Percentiles rank a stretch among this genome's conserved stretches.
Conservation (phyloP, 345 rosid species). For the Psidium guajava region DNA sequence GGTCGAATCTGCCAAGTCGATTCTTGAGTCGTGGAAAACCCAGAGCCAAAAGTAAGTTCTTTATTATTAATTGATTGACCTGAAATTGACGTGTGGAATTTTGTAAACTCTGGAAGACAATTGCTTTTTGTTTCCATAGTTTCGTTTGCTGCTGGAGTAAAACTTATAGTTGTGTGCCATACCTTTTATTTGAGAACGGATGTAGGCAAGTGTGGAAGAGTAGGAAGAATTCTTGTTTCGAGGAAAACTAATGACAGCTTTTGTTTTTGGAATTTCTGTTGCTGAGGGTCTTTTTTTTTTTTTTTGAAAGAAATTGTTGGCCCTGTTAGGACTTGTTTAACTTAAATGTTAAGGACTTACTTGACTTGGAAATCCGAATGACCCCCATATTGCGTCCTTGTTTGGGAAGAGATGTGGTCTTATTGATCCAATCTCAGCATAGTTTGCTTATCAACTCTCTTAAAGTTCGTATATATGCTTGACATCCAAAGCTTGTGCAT, state of each 20-base stretch:
- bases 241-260: not conserved
- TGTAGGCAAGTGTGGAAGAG: not conserved
- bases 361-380: not conserved
- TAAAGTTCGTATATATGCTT: not conserved
- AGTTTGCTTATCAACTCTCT: not conserved
- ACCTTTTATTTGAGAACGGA: not conserved
- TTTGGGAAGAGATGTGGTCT: not conserved
- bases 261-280: not conserved
- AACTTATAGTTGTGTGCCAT: not conserved
- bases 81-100: not conserved
- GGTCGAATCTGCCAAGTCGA: constrained; percentile 36
- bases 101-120: not conserved
- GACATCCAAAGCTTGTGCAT: not conserved
- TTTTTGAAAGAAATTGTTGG: not conserved
- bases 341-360: not conserved
- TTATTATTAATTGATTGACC: not conserved
- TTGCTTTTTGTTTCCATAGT: not conserved
- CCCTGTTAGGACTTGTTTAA: not conserved
- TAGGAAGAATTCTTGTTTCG: not conserved
- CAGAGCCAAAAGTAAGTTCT: constrained; percentile 36
- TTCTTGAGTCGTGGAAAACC: constrained; percentile 68
- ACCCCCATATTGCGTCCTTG: not conserved
- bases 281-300: not conserved
- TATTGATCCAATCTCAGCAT: not conserved
- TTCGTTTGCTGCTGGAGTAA: not conserved